Conservation (phyloP, 495 filamentous ascomycete genomes). For the Apiosordaria backusii region DNA sequence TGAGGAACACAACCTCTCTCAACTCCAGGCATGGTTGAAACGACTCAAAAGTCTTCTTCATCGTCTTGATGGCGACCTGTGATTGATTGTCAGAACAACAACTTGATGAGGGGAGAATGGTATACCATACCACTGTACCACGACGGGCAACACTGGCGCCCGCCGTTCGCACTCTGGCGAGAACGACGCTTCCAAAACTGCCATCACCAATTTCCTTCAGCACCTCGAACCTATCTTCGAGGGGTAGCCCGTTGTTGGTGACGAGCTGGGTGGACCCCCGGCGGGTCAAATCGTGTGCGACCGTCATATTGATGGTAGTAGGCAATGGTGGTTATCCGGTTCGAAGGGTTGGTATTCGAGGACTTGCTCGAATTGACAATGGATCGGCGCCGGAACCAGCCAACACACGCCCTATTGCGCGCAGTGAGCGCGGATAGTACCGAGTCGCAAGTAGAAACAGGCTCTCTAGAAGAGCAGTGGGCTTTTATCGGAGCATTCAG, state of each 20-base stretch:
- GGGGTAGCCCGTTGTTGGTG: slow-evolving; percentile 41
- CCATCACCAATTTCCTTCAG: slow-evolving; percentile 98
- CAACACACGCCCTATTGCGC: slow-evolving; percentile 12
- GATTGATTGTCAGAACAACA: slow-evolving; percentile 13
- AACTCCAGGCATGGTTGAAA: slow-evolving; percentile 86
- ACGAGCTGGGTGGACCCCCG: slow-evolving; percentile 49
- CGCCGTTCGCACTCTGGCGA: slow-evolving; percentile 85
- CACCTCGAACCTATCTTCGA: slow-evolving; percentile 91
- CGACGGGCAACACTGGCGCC: slow-evolving; percentile 84
- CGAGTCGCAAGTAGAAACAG: slow-evolving; percentile 13
- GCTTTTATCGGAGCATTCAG: slow-evolving; percentile 39
- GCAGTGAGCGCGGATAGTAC: slow-evolving; percentile 13
- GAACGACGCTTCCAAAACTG: slow-evolving; percentile 92
- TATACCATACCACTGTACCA: slow-evolving; percentile 77
- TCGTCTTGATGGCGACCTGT: slow-evolving; percentile 98
- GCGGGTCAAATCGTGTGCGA: slow-evolving; percentile 60
- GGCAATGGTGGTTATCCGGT: neutral
- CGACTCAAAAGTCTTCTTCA: slow-evolving; percentile 99
- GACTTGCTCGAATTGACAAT: slow-evolving; percentile 3
- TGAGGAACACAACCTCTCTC: slow-evolving; percentile 93
- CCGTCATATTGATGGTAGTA: slow-evolving; percentile 55
- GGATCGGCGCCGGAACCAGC: slow-evolving; percentile 9
- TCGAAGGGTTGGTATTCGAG: neutral
- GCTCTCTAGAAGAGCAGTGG: slow-evolving; percentile 35
- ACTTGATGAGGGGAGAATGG: neutral